Evolutionary conservation across 2,329 filamentous ascomycete species (phyloP).

Genomic region (Coniochaeta sp.): DNA sequence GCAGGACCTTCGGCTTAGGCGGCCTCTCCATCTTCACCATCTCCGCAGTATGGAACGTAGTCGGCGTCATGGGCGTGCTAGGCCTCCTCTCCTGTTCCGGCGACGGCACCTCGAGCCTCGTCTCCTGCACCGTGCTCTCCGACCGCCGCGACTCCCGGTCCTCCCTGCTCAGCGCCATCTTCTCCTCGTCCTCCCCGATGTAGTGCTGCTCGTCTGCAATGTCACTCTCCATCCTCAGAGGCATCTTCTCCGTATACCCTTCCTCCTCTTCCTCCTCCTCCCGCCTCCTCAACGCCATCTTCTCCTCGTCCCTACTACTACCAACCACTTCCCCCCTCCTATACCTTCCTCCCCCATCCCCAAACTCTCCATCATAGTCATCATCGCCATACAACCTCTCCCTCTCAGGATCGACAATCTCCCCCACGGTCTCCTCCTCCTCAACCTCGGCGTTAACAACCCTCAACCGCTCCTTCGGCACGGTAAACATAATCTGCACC

Average conservation of each 20-base stretch:
- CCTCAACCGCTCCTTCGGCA: conserved; percentile 75
- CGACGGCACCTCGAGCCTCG: conserved; percentile 6
- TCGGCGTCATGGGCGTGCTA: conserved; percentile 15
- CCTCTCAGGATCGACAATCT: conserved; percentile 33
- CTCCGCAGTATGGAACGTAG: conserved; percentile 34
- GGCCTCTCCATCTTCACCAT: conserved; percentile 28
- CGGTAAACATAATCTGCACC: conserved; percentile 87
- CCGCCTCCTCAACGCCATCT: not conserved
- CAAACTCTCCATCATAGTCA: conserved; percentile 3
- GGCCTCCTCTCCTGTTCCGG: conserved; percentile 22
- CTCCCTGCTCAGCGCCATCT: not conserved
- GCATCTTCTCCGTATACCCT: conserved; percentile 7
- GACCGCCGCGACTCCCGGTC: not conserved
- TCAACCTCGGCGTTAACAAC: conserved; percentile 77
- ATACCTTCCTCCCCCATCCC: conserved; percentile 3
- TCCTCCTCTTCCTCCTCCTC: conserved; percentile 7
- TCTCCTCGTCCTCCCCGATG: conserved; percentile 10
- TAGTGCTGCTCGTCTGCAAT: not conserved
- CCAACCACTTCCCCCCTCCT: not conserved
- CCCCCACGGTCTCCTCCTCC: conserved; percentile 31
- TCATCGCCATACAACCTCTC: conserved; percentile 9
- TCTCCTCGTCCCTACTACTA: not conserved
- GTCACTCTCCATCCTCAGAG: not conserved
- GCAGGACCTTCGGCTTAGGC: conserved; percentile 5
- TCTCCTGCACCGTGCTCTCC: not conserved